Base-by-base conservation (phyloP, 148 eudicot species). In the Fagopyrum esculentum region DNA sequence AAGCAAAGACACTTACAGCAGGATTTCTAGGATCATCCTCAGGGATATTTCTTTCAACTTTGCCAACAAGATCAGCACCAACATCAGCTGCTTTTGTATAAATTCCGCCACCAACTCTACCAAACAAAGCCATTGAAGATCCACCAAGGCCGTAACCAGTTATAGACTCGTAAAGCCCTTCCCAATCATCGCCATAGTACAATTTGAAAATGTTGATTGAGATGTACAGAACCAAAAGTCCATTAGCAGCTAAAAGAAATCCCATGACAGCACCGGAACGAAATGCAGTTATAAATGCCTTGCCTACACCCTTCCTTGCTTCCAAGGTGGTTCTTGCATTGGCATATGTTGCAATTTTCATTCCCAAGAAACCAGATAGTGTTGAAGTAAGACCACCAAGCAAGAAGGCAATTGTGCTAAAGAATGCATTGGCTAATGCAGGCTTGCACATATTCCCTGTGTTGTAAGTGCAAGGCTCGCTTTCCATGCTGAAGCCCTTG, bases 71-170 rank as follows among this genome's bases (percentile, higher is more conserved):
- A 80, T 91, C 96, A 74, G 93, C 96, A 64, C 96, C 93, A 17
- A 91, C 93, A 80, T 89, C 96, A 80, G 93, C 96, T 79, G 91
- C 96, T 73, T 91, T 91, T 6, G 93, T 91, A 69, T 91, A 91
- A 45, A 91, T 91, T 19, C 96, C 96, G 59, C 96, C 91, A 64
- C 87, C 91, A 78, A 89, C 97, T 83, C 93, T 86, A 9, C 93
- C 93, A 75, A 89, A 87, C 59, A 91, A 83, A 56, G 97, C 91
- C 96, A 91, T 89, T 47, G 91, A 87, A 50, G 40, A 35, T 35
- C 40, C 40, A 35, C 40, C 40, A 35, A 35, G 40, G 2, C 40
- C 40, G 3, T 35, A 93, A 44, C 96, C 96, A 80, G 89, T 91
- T 77, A 87, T 87, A 16, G 85, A 83, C 81, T 85, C 88, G 74